Conservation (phyloP, 805 yeast genomes). For the Dipodascus geniculatus region DNA sequence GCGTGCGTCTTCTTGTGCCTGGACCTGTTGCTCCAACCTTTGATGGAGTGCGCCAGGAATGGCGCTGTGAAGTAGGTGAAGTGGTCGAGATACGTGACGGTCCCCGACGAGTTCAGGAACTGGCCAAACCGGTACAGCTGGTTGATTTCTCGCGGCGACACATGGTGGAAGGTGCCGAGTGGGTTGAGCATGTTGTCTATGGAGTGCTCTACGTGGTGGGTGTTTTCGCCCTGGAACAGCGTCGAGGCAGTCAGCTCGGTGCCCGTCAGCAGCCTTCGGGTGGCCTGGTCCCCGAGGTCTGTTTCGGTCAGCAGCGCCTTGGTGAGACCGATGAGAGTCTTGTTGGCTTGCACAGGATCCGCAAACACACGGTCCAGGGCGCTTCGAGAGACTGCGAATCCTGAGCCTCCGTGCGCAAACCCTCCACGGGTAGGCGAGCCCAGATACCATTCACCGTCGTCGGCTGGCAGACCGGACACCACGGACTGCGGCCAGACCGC, state of each 20-base stretch:
- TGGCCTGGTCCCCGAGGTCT: conserved; percentile 28
- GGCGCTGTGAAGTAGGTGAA: neutral
- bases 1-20: neutral
- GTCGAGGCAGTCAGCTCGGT: conserved; percentile 6
- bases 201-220: conserved; percentile 10
- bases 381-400: conserved; percentile 24
- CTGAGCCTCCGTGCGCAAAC: conserved; percentile 32
- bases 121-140: neutral
- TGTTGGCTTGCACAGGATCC: conserved; percentile 7
- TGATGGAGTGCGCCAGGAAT: neutral
- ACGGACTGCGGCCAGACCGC: conserved; percentile 22
- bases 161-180: conserved; percentile 24
- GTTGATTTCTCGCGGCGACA: conserved; percentile 19
- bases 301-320: conserved; percentile 10
- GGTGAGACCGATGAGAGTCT: conserved; percentile 10
- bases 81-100: neutral
- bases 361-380: conserved; percentile 21
- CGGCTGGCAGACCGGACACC: conserved; percentile 17
- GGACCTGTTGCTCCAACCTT: neutral
- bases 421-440: conserved; percentile 21
- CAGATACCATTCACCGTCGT: conserved; percentile 17
- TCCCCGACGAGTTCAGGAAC: neutral
- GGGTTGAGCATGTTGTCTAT: conserved; percentile 21
- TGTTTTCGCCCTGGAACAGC: conserved; percentile 23
- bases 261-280: conserved; percentile 17